Percentiles rank a stretch among this genome's conserved stretches.
phyloP scores from a whole-genome alignment of 345 rosid species.

The Ceriops decandra region DNA sequence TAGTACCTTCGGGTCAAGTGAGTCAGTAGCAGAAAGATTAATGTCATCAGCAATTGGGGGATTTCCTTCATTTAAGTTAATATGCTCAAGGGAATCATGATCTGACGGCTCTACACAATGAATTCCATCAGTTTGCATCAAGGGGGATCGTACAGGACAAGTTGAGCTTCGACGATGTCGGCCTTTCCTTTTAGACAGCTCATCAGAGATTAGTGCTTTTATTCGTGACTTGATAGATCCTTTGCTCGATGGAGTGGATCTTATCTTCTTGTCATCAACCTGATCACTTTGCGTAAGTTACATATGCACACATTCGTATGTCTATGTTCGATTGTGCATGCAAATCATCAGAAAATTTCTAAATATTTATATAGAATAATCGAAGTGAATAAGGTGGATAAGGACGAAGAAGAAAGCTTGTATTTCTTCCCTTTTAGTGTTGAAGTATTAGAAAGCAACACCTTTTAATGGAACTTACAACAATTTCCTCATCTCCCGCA shows the following conservation, averaged over 20 bases:
- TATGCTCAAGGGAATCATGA: slow-evolving; percentile 16
- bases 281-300: slow-evolving; percentile 27
- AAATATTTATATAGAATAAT: neutral
- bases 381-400: neutral
- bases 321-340: neutral
- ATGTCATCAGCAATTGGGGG: slow-evolving; percentile 12
- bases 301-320: neutral
- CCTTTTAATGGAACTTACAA: slow-evolving; percentile 24
- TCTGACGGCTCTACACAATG: slow-evolving; percentile 24
- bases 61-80: slow-evolving; percentile 15
- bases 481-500: slow-evolving; percentile 5
- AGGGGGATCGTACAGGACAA: slow-evolving; percentile 34
- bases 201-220: slow-evolving; percentile 57
- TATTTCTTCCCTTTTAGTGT: neutral
- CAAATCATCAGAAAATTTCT: neutral
- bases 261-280: slow-evolving; percentile 36
- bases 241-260: slow-evolving; percentile 35
- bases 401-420: neutral
- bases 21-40: slow-evolving; percentile 23
- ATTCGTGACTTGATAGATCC: slow-evolving; percentile 50
- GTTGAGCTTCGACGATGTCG: slow-evolving; percentile 47
- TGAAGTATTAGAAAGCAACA: neutral
- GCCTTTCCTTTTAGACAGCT: slow-evolving; percentile 50
- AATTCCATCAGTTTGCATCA: slow-evolving; percentile 24
- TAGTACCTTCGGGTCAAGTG: slow-evolving; percentile 26